phyloP scores from a whole-genome alignment of 345 rosid genomes.

The Populus tremula region DNA sequence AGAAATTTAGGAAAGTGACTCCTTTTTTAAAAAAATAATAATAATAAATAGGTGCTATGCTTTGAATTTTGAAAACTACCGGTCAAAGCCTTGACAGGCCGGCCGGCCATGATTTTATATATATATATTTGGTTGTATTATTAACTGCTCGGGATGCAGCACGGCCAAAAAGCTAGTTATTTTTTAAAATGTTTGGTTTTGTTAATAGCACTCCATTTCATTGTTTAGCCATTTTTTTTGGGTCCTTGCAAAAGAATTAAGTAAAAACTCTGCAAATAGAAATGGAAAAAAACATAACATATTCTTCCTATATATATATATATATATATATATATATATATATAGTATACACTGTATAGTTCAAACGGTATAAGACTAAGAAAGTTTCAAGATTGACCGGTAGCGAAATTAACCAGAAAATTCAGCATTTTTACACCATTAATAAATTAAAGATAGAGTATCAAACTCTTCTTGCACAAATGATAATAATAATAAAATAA shows the following conservation, averaged over 20 bases:
- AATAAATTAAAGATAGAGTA: background rate
- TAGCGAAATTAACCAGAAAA: background rate
- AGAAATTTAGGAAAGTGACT: background rate
- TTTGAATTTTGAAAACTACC: background rate
- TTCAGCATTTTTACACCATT: background rate
- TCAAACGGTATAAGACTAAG: background rate
- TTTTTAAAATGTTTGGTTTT: too few species aligned
- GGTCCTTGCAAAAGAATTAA: too few species aligned
- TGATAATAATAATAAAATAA: too few species aligned
- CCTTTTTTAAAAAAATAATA: background rate
- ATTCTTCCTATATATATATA: background rate
- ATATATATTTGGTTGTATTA: too few species aligned
- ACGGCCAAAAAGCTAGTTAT: too few species aligned
- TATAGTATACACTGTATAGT: background rate
- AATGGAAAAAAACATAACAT: too few species aligned
- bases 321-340: too few species aligned
- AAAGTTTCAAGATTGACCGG: background rate
- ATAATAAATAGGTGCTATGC: background rate
- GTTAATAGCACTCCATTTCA: too few species aligned
- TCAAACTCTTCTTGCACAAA: background rate
- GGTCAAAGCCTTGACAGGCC: background rate
- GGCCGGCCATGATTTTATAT: too few species aligned
- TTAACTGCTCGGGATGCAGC: too few species aligned
- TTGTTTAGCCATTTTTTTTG: too few species aligned
- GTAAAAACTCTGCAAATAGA: too few species aligned